Conservation (phyloP, 768 basidiomycete genomes). For the Rhodotorula babjevae region DNA sequence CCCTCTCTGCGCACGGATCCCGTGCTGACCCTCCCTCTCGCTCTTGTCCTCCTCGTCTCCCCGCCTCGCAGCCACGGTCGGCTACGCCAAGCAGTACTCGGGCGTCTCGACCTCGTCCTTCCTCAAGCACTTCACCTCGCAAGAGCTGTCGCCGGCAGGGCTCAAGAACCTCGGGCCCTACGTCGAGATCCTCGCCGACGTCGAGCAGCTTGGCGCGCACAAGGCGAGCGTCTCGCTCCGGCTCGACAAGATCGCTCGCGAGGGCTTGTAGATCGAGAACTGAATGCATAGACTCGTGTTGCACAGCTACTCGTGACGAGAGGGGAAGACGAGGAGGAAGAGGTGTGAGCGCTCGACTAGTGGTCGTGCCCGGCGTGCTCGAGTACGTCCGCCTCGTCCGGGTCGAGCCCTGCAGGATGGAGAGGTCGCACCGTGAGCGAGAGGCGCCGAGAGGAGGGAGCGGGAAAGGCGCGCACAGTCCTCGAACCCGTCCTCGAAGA, state of each 20-base stretch:
- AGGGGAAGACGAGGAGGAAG: not conserved
- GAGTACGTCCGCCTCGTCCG: conserved; percentile 7
- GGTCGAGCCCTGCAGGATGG: conserved; percentile 22
- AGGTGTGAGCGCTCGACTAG: conserved; percentile 1
- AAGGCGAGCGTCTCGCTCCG: conserved; percentile 74
- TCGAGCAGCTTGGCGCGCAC: conserved; percentile 90
- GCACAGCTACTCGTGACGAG: no score
- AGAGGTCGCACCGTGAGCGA: not conserved
- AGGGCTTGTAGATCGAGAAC: conserved; percentile 20
- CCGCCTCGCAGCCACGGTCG: conserved; percentile 20
- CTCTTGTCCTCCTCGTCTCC: not conserved
- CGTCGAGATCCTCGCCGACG: conserved; percentile 83
- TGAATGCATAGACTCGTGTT: not conserved
- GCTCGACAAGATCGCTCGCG: conserved; percentile 27
- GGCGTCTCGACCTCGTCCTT: conserved; percentile 95
- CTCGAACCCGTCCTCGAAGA: conserved; percentile 47
- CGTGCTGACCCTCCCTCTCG: no score
- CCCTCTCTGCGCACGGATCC: not conserved
- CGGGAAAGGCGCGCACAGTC: not conserved
- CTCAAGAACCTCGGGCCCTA: conserved; percentile 70
- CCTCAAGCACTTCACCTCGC: conserved; percentile 98
- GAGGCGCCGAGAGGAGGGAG: no score
- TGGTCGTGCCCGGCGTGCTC: conserved; percentile 25
- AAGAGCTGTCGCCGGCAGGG: conserved; percentile 77
- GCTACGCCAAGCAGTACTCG: conserved; percentile 91